Percentiles rank a stretch among this genome's conserved stretches.
Evolutionary conservation across 2,329 filamentous ascomycete genomes (phyloP).

Genomic region (Fusarium acutatum): DNA sequence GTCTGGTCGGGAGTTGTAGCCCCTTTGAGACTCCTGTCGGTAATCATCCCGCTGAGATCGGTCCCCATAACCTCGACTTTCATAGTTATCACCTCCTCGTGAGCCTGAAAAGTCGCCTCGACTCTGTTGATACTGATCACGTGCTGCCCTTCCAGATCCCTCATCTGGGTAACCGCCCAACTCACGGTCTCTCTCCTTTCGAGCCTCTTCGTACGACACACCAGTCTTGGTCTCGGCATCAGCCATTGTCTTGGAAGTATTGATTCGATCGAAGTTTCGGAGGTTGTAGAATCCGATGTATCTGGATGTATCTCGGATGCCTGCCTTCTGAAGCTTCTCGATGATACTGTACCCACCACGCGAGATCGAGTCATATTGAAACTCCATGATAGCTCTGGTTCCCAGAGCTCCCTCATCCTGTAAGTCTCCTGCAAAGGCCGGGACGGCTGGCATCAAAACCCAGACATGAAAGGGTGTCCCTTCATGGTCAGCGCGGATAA

Average conservation of each 20-base stretch:
- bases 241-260: constrained; percentile 69
- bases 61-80: constrained; percentile 3
- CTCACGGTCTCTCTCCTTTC: constrained; percentile 69
- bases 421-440: constrained; percentile 83
- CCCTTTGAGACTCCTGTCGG: neutral
- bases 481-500: constrained; percentile 73
- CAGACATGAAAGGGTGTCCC: constrained; percentile 77
- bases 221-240: constrained; percentile 69
- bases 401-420: constrained; percentile 76
- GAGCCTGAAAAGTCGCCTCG: constrained; percentile 15
- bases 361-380: constrained; percentile 83
- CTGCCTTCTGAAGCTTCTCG: constrained; percentile 73
- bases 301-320: constrained; percentile 71
- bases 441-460: constrained; percentile 80
- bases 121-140: constrained; percentile 11
- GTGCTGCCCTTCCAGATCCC: constrained; percentile 32
- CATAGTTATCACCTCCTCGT: constrained; percentile 1
- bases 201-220: constrained; percentile 72
- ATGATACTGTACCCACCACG: constrained; percentile 81
- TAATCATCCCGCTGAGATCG: constrained; percentile 4
- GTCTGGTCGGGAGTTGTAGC: neutral
- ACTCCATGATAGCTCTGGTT: constrained; percentile 88
- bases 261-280: constrained; percentile 85
- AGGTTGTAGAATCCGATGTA: constrained; percentile 90
- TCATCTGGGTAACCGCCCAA: constrained; percentile 56